Conservation (phyloP, 1,139 yeast species). For the Maudiozyma humilis region DNA sequence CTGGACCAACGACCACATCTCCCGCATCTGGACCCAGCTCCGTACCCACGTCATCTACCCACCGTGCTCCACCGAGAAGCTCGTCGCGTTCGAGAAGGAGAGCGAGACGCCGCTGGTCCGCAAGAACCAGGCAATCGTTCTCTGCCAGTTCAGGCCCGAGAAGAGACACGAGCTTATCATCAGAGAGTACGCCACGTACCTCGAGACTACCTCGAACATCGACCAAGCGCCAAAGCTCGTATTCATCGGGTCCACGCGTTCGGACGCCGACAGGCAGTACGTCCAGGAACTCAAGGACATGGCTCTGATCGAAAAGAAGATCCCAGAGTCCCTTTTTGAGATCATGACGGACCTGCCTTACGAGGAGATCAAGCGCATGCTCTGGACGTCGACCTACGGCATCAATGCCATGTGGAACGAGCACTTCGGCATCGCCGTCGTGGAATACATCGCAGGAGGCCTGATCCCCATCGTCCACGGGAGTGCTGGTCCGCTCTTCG, state of each 20-base stretch:
- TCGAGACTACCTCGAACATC: conserved; percentile 7
- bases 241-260: conserved; percentile 79
- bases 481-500: conserved; percentile 87
- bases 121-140: conserved; percentile 53
- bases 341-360: conserved; percentile 75
- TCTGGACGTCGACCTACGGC: conserved; percentile 63
- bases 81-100: conserved; percentile 24
- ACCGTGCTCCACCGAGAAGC: conserved; percentile 67
- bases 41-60: conserved; percentile 56
- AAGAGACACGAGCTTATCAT: conserved; percentile 76
- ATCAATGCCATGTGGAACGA: conserved; percentile 99
- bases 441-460: conserved; percentile 84
- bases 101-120: conserved; percentile 29
- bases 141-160: conserved; percentile 95
- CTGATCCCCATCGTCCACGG: conserved; percentile 86
- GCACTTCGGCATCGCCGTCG: conserved; percentile 96
- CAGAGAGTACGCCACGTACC: conserved; percentile 50
- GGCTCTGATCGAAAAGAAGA: conserved; percentile 39
- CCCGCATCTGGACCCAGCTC: conserved; percentile 46
- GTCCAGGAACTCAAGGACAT: conserved; percentile 43
- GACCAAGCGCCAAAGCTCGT: conserved; percentile 45
- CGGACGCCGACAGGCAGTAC: conserved; percentile 53
- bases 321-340: conserved; percentile 44
- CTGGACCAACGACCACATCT: conserved; percentile 80
- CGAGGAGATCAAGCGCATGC: conserved; percentile 46